A percentile compares a stretch with the other conserved stretches of the same genome.
Evolutionary conservation across 208 protist species (phyloP).

Genomic region (Leptomonas pyrrhocoris): DNA sequence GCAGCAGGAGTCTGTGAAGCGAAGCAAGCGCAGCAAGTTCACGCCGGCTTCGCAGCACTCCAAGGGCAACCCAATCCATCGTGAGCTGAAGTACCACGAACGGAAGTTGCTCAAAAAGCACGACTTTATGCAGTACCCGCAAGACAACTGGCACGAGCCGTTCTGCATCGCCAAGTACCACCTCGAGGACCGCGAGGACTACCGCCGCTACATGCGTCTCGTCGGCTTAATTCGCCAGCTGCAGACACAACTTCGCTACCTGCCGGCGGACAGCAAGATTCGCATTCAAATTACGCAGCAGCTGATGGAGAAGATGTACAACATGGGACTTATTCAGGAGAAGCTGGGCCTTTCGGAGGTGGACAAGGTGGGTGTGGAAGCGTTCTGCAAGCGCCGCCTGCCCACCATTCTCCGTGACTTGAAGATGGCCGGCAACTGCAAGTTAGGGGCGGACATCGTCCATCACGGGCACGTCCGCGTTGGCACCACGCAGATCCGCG

Average conservation of each 20-base stretch:
- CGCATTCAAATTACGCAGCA: conserved; percentile 92
- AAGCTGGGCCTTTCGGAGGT: conserved; percentile 84
- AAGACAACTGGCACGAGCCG: conserved; percentile 93
- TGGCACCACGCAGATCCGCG: conserved; percentile 85
- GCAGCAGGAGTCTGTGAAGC: conserved; percentile 59
- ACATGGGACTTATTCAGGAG: conserved; percentile 90
- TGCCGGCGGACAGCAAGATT: conserved; percentile 86
- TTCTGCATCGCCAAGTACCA: conserved; percentile 94
- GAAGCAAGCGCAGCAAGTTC: conserved; percentile 85
- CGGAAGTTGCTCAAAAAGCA: conserved; percentile 91
- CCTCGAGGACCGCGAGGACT: conserved; percentile 92
- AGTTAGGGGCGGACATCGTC: conserved; percentile 79
- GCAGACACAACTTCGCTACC: conserved; percentile 88
- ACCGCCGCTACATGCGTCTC: conserved; percentile 89
- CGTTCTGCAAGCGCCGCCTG: conserved; percentile 89
- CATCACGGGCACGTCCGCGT: conserved; percentile 92
- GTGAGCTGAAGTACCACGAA: conserved; percentile 89
- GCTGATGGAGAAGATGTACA: conserved; percentile 88
- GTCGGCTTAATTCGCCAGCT: conserved; percentile 87
- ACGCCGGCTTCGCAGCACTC: conserved; percentile 73
- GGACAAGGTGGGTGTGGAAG: conserved; percentile 90
- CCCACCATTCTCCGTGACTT: conserved; percentile 88
- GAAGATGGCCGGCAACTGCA: conserved; percentile 90
- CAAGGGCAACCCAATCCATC: conserved; percentile 84
- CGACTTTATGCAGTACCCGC: conserved; percentile 92